Evolutionary conservation across 345 rosid genomes (phyloP).

Genomic region (Aquilaria yunnanensis): DNA sequence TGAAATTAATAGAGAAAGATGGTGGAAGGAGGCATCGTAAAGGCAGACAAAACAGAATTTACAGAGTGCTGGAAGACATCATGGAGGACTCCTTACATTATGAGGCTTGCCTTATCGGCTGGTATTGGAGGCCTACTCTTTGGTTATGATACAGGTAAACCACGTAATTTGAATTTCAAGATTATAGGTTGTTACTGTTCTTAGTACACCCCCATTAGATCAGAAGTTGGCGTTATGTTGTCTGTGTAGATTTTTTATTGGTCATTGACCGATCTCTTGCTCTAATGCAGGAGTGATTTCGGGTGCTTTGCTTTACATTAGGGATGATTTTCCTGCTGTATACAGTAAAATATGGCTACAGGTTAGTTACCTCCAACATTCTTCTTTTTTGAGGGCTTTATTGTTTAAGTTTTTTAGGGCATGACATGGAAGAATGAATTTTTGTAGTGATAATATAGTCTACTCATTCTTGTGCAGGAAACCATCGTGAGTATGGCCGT

Average conservation of each 20-base stretch:
- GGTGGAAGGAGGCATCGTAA: constrained; percentile 63
- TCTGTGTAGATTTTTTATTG: background rate
- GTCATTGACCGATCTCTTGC: background rate
- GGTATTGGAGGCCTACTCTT: constrained; percentile 91
- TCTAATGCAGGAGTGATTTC: constrained; percentile 62
- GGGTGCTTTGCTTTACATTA: constrained; percentile 75
- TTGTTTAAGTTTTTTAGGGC: too few species aligned
- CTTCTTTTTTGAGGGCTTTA: background rate
- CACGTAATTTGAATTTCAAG: background rate
- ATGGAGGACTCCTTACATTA: constrained; percentile 68
- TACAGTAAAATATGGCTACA: constrained; percentile 68
- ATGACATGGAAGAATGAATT: background rate
- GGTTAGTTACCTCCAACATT: constrained; percentile 14
- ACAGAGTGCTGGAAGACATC: constrained; percentile 67
- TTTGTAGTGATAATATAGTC: background rate
- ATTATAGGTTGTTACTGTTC: background rate
- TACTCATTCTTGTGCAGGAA: constrained; percentile 19
- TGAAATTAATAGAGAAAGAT: constrained; percentile 17
- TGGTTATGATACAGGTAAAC: constrained; percentile 83
- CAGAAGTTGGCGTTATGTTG: too few species aligned
- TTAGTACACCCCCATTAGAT: too few species aligned
- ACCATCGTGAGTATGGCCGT: constrained; percentile 80
- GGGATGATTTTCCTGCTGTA: constrained; percentile 56
- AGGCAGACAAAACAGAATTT: constrained; percentile 57
- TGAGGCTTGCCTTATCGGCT: constrained; percentile 76